phyloP scores from a whole-genome alignment of 2,329 filamentous ascomycete genomes.

The Fusarium miscanthi region DNA sequence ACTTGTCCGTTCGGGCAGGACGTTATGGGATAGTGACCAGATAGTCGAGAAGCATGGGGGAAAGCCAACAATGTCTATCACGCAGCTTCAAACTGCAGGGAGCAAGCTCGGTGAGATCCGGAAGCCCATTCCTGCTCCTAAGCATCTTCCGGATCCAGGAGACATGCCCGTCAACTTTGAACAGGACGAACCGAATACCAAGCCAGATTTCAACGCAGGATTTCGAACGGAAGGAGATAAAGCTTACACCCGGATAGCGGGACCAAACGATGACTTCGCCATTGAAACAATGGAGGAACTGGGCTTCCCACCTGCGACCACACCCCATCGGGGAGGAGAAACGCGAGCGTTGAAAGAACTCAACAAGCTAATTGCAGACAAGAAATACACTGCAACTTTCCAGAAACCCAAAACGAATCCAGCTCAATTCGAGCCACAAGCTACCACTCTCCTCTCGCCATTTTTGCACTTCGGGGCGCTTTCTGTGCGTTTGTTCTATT shows the following conservation, averaged over 20 bases:
- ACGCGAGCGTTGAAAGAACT: conserved; percentile 69
- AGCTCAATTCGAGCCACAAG: conserved; percentile 76
- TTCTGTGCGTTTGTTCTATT: conserved; percentile 78
- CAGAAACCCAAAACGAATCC: conserved; percentile 81
- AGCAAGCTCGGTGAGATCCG: conserved; percentile 71
- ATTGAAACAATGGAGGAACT: conserved; percentile 79
- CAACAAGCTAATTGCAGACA: conserved; percentile 67
- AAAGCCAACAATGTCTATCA: conserved; percentile 80
- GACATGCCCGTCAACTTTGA: conserved; percentile 69
- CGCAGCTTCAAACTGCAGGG: conserved; percentile 72
- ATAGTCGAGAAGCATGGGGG: conserved; percentile 72
- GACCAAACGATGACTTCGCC: conserved; percentile 75
- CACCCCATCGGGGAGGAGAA: conserved; percentile 78
- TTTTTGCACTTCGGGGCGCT: conserved; percentile 80
- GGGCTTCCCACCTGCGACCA: conserved; percentile 72
- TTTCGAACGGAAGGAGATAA: conserved; percentile 65
- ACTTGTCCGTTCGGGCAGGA: conserved; percentile 72
- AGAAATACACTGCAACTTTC: conserved; percentile 77
- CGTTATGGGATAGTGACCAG: conserved; percentile 78
- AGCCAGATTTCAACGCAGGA: conserved; percentile 70
- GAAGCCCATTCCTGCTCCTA: conserved; percentile 70
- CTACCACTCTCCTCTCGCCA: conserved; percentile 78
- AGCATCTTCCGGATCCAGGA: conserved; percentile 71
- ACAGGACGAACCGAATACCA: conserved; percentile 61
- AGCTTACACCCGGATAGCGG: conserved; percentile 70